Conservation (phyloP, 257 asterid genomes). For the Eucommia ulmoides region DNA sequence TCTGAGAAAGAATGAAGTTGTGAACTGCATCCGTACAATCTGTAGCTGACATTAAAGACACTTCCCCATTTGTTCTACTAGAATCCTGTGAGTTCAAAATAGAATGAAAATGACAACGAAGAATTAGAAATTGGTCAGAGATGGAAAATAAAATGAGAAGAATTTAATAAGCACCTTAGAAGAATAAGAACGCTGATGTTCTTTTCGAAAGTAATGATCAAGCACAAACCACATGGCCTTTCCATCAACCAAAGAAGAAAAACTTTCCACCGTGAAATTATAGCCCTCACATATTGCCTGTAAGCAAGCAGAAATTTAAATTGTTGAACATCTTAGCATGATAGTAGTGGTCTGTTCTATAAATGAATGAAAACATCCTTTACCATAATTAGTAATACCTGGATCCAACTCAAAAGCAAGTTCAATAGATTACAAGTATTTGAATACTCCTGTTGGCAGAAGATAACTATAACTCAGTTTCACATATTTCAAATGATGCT, state of each 20-base stretch:
- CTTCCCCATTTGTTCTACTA: conserved; percentile 36
- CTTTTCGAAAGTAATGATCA: conserved; percentile 86
- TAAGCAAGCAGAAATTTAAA: too few species aligned
- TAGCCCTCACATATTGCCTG: conserved; percentile 83
- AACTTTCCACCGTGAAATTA: conserved; percentile 53
- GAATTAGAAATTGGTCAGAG: neutral
- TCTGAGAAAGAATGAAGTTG: conserved; percentile 88
- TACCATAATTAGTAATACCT: too few species aligned
- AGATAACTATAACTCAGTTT: neutral
- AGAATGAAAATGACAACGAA: conserved; percentile 8
- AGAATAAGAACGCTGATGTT: conserved; percentile 50
- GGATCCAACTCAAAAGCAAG: conserved; percentile 83
- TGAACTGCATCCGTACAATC: conserved; percentile 97
- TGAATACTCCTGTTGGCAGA: conserved; percentile 38
- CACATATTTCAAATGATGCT: neutral
- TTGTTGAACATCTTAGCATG: too few species aligned
- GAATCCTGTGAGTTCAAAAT: conserved; percentile 32
- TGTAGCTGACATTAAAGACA: conserved; percentile 71
- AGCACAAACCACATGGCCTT: conserved; percentile 99
- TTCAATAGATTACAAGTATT: conserved; percentile 41
- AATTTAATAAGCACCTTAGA: conserved; percentile 34
- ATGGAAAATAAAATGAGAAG: conserved; percentile 1
- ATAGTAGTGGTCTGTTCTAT: neutral
- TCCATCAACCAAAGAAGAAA: conserved; percentile 79
- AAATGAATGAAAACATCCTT: too few species aligned